Evolutionary conservation across 2,329 filamentous ascomycete genomes (phyloP).

Genomic region (Cladophialophora psammophila): DNA sequence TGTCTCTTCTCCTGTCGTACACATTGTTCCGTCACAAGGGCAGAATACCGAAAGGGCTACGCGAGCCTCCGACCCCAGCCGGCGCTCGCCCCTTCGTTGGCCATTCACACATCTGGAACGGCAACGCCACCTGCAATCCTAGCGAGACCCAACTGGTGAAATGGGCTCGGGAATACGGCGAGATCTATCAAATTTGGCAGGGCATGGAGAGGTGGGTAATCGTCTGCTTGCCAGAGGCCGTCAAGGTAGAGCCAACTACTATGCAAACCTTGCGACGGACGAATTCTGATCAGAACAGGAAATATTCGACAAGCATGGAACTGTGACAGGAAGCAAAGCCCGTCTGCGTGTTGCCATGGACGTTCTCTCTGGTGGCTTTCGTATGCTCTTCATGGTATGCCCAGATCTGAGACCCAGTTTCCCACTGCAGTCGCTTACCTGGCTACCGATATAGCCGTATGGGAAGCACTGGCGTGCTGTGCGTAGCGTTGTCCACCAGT

Average conservation of each 20-base stretch:
- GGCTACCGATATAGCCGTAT: constrained; percentile 12
- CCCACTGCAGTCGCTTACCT: background rate
- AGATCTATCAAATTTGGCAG: constrained; percentile 31
- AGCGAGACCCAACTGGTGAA: constrained; percentile 29
- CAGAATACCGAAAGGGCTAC: constrained; percentile 20
- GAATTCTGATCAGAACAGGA: background rate
- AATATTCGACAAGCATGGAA: constrained; percentile 14
- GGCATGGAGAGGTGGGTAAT: constrained; percentile 30
- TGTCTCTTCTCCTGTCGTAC: no score
- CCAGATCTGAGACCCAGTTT: background rate
- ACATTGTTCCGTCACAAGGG: no score
- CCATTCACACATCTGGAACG: constrained; percentile 22
- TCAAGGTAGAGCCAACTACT: constrained; percentile 25
- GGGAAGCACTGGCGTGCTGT: constrained; percentile 17
- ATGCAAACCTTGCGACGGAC: no score
- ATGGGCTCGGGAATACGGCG: constrained; percentile 34
- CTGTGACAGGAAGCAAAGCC: constrained; percentile 15
- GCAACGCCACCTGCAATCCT: constrained; percentile 19
- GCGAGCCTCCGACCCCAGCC: constrained; percentile 15
- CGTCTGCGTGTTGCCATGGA: constrained; percentile 15
- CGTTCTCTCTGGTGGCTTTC: constrained; percentile 22
- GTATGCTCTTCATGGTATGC: constrained; percentile 24
- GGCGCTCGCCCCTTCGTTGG: constrained; percentile 21
- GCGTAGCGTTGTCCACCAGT: constrained; percentile 19
- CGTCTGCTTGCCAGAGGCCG: constrained; percentile 20